Base-by-base conservation (phyloP, 2,329 filamentous ascomycete genomes). In the Exophiala spinifera region DNA sequence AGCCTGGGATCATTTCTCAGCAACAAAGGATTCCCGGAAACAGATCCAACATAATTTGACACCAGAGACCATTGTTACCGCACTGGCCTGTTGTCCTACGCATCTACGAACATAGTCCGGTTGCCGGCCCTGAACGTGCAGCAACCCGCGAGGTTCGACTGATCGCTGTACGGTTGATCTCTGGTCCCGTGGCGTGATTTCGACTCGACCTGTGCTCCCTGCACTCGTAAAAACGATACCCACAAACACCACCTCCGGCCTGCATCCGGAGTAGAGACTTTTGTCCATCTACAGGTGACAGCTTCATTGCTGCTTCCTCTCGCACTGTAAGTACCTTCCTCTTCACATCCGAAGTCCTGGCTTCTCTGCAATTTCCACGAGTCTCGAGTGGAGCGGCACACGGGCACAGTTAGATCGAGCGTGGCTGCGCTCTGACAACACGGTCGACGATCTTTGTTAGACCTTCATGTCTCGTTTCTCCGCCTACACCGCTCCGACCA, bases 141-240 rank as follows among this genome's bases (percentile, higher is more conserved):
- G 19, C 34, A 20, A 40, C 44, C 49, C 33, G 43, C 46, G 40
- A 40, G 51, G 20, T 55, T 33, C 45, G 40, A 53, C 46, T 49
- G 13, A 20, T 50, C 53, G 49, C 60, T 58, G 60, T 62, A 62
- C 57, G 60, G 60, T 62, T 51, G 60, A 60, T 59, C 60, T 58
- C 49, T 60, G 60, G 52, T 58, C 60, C 60, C 60, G 60, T 62
- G 60, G 60, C 49, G 53, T 58, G 46, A 42, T 33, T 57, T n/a
- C n/a, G 36, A n/a, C 43, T 45, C 23, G 14, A 46, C 25, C 46
- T 25, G 43, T 57, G 51, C 49, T 28, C 31, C 33, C 39, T 45
- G 31, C 37, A 42, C 20, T 25, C 37, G 49, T 50, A 25, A 46
- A 42, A 25, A 46, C 21, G 28, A 46, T 49, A 47, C 13, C 21